phyloP scores from a whole-genome alignment of 352 stramenopile genomes.

The Phytophthora sansomeana region DNA sequence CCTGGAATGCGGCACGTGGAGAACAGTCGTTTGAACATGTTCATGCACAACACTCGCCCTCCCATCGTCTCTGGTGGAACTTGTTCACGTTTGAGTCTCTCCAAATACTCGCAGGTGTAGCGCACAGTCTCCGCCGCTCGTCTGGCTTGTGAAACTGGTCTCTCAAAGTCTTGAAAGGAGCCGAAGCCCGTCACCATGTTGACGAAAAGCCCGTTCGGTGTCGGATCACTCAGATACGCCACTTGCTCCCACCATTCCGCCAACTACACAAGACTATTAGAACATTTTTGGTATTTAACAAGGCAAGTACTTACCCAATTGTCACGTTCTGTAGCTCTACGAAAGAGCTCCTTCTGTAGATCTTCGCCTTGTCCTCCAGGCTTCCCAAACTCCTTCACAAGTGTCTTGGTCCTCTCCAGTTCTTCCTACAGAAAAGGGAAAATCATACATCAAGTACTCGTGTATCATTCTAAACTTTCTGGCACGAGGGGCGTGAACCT shows the following conservation, averaged over 20 bases:
- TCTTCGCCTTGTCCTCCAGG: conserved; percentile 52
- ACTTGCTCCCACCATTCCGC: conserved; percentile 95
- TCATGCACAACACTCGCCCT: conserved; percentile 89
- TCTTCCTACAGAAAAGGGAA: conserved; percentile 61
- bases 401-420: conserved; percentile 39
- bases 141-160: conserved; percentile 62
- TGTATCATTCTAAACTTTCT: conserved; percentile 43
- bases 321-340: conserved; percentile 48
- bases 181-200: conserved; percentile 97
- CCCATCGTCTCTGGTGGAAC: conserved; percentile 91
- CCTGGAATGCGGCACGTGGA: conserved; percentile 92
- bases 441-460: not conserved
- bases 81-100: conserved; percentile 82
- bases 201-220: conserved; percentile 91
- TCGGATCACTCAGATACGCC: conserved; percentile 76
- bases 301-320: conserved; percentile 58
- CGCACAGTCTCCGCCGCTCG: conserved; percentile 68
- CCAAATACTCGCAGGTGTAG: conserved; percentile 88
- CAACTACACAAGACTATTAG: conserved; percentile 40
- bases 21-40: conserved; percentile 90
- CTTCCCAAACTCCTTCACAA: conserved; percentile 60
- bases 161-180: conserved; percentile 91
- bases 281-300: not conserved
- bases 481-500: conserved; percentile 47
- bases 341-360: conserved; percentile 57